Evolutionary conservation across 169 alveolate genomes (phyloP).

Genomic region (Eimeria brunetti): DNA sequence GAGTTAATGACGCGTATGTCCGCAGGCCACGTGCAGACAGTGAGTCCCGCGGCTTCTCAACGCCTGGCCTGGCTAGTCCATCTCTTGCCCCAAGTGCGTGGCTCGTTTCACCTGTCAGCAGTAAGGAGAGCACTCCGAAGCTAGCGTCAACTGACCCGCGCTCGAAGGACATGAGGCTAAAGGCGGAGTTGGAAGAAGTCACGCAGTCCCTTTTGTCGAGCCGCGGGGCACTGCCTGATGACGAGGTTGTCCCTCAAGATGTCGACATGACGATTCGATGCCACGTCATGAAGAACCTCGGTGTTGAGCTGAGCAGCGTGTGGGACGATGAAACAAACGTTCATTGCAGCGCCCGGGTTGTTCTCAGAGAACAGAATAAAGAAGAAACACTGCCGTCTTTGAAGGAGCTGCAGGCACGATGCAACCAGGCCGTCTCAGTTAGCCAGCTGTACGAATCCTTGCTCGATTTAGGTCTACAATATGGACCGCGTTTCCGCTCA

Average conservation of each 20-base stretch:
- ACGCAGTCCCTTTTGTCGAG: conserved; percentile 62
- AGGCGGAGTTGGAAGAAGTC: conserved; percentile 56
- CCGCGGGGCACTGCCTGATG: conserved; percentile 61
- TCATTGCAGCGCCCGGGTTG: conserved; percentile 80
- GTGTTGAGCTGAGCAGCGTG: conserved; percentile 75
- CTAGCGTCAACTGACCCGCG: conserved; percentile 43
- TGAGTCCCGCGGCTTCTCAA: conserved; percentile 59
- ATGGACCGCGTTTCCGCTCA: conserved; percentile 86
- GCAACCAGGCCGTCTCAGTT: conserved; percentile 75
- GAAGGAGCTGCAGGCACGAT: conserved; percentile 57
- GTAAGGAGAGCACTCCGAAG: conserved; percentile 61
- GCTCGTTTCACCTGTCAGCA: conserved; percentile 66
- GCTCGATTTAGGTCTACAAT: conserved; percentile 84
- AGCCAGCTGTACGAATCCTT: conserved; percentile 80
- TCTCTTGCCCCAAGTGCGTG: conserved; percentile 63
- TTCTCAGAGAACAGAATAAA: conserved; percentile 56
- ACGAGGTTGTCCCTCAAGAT: conserved; percentile 64
- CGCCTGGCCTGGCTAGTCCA: conserved; percentile 41
- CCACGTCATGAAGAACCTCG: conserved; percentile 64
- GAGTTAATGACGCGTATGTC: conserved; percentile 75
- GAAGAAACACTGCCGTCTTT: conserved; percentile 54
- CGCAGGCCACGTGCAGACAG: conserved; percentile 73
- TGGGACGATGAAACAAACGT: conserved; percentile 80
- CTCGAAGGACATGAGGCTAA: conserved; percentile 31
- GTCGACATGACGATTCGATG: conserved; percentile 76